Evolutionary conservation across 176 grass and related monocot species (phyloP), one percentile per base, ranked within the genome.

Genomic region (Rhynchospora pubera): DNA sequence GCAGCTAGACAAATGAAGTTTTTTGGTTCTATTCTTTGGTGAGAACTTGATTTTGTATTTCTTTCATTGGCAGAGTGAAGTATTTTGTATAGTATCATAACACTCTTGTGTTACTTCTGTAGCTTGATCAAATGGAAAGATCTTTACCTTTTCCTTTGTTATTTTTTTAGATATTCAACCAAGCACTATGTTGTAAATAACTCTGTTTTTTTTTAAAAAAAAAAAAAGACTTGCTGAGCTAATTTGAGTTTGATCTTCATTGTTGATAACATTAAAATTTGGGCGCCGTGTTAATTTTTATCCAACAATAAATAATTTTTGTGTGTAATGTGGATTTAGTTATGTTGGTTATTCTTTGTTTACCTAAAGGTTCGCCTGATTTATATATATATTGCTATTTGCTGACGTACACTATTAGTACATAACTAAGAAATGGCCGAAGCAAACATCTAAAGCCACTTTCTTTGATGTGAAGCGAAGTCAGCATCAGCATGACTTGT

Each of bases 31-130:
- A 56, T 56, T 68, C 50, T 77, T 77, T 77, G 50, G 22, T 22
- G 68, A 72, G 68, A 68, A 43, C 65, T 16, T 68, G 65, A 72
- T 77, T 77, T 52, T 74, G 70, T 26, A 67, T 67, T 53, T 74
- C 22, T 50, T 50, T 74, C 52, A 74, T 45, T 52, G 46, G 46
- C 47, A 52, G 47, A 43, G 64, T 74, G 46, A 22, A 51, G 24
- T 55, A 28, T 77, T 39, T 52, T 77, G 72, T 55, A 77, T 77
- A 56, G 72, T 32, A 77, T 32, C 18, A 26, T 77, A 56, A 56
- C 22, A 76, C 23, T 76, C 10, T 75, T 75, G 47, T 75, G 34
- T 77, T 56, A 30, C 50, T 56, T 77, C 6, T 56, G 72, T 77
- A 77, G 72, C 72, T 77, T 77, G 72, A 30, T 77, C 55, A 10